phyloP scores from a whole-genome alignment of 2,329 filamentous ascomycete genomes.

The Gnomoniopsis smithogilvyi region DNA sequence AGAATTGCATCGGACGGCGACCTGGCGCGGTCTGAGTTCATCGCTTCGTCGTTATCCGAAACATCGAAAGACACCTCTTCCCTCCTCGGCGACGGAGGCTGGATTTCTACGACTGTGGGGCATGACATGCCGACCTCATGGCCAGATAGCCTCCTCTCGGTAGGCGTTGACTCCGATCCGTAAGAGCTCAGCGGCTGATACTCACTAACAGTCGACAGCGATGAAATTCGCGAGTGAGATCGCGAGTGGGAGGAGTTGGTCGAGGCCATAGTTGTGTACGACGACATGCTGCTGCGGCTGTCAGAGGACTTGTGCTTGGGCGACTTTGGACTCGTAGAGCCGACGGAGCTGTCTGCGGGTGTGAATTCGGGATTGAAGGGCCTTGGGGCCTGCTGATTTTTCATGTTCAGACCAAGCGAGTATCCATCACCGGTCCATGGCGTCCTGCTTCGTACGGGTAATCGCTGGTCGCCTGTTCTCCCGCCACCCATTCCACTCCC shows the following conservation, averaged over 20 bases:
- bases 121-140: slow-evolving; percentile 17
- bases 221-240: slow-evolving; percentile 51
- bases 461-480: slow-evolving; percentile 27
- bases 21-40: slow-evolving; percentile 9
- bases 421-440: slow-evolving; percentile 52
- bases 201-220: slow-evolving; percentile 48
- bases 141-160: slow-evolving; percentile 33
- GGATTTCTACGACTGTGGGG: slow-evolving; percentile 19
- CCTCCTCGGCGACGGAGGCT: slow-evolving; percentile 23
- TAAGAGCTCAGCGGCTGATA: slow-evolving; percentile 32
- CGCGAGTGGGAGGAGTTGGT: slow-evolving; percentile 37
- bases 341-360: slow-evolving; percentile 15
- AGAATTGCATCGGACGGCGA: slow-evolving; percentile 16
- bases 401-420: slow-evolving; percentile 41
- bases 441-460: slow-evolving; percentile 35
- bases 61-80: slow-evolving; percentile 12
- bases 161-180: slow-evolving; percentile 34
- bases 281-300: slow-evolving; percentile 51
- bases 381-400: slow-evolving; percentile 25
- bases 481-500: neutral
- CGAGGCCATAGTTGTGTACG: slow-evolving; percentile 41
- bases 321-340: slow-evolving; percentile 30
- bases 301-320: slow-evolving; percentile 44
- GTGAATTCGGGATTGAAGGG: slow-evolving; percentile 25
- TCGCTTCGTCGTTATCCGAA: slow-evolving; percentile 13